Conservation (phyloP, 2,329 filamentous ascomycete species). For the Scedosporium dehoogii region DNA sequence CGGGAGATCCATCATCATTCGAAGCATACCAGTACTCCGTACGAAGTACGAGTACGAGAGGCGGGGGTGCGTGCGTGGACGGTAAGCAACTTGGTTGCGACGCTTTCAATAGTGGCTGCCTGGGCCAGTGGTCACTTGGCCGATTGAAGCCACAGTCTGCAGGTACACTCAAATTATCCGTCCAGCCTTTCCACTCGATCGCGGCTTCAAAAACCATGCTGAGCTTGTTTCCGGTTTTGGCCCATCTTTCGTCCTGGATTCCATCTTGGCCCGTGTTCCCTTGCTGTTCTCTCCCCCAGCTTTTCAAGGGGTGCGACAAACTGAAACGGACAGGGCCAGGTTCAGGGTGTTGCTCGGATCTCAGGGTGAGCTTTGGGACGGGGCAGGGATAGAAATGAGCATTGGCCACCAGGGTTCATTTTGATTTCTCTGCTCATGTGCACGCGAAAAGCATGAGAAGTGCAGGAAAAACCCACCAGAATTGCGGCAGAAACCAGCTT, state of each 20-base stretch:
- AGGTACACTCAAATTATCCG: neutral
- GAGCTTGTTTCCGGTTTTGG: neutral
- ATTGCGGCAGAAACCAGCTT: neutral
- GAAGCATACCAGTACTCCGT: no score
- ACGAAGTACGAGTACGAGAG: no score
- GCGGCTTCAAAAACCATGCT: neutral
- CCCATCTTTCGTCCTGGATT: neutral
- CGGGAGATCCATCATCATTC: no score
- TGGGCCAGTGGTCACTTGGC: neutral
- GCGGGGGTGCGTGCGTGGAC: no score
- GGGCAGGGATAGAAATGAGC: neutral
- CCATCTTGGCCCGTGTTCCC: neutral
- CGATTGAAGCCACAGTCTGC: neutral
- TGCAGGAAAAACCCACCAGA: no score
- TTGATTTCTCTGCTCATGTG: neutral
- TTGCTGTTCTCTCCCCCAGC: neutral
- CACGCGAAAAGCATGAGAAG: no score
- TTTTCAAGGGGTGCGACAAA: neutral
- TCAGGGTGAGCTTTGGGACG: neutral
- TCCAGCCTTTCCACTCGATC: neutral
- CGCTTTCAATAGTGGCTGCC: neutral
- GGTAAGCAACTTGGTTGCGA: neutral
- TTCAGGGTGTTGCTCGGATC: neutral
- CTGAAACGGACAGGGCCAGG: neutral
- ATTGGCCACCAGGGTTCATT: neutral